Percentiles rank a stretch among this genome's conserved stretches.
These are phyloP conservation scores for Musa itinerans DNA, from an alignment of 176 grass and related monocot species.

Conservation along the genomic window DNA sequence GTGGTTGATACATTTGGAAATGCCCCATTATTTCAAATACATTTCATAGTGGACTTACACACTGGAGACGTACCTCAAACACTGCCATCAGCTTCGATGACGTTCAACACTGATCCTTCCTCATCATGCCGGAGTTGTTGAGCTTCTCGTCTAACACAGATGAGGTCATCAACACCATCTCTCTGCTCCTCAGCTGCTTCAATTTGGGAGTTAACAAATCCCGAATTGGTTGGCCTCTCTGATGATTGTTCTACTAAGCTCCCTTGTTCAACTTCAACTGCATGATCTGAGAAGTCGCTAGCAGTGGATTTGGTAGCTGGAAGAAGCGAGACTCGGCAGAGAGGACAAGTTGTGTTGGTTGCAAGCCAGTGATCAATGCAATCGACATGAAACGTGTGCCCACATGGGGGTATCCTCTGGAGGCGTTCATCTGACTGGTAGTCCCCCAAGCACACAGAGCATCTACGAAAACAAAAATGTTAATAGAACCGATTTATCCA, in stretches of 20 bases:
- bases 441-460: conserved; percentile 91
- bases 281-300: not conserved
- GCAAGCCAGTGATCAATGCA: conserved; percentile 93
- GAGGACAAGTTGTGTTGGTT: conserved; percentile 73
- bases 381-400: conserved; percentile 86
- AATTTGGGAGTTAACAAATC: not conserved
- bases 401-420: conserved; percentile 78
- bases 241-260: not conserved
- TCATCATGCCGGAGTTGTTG: not conserved
- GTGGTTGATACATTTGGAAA: not conserved
- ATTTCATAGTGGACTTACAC: not conserved
- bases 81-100: not conserved
- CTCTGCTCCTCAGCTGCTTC: not conserved
- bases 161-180: not conserved
- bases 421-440: conserved; percentile 80
- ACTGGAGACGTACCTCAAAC: not conserved
- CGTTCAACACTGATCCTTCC: not conserved
- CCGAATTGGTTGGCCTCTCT: not conserved
- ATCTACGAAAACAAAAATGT: conserved; percentile 34
- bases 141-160: not conserved
- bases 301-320: conserved; percentile 27
- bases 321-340: conserved; percentile 83
- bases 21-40: not conserved
- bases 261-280: not conserved
- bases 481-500: conserved; percentile 17